Evolutionary conservation across 495 filamentous ascomycete genomes (phyloP), one percentile per base, ranked within the genome.

Genomic region (Poronia punctata): DNA sequence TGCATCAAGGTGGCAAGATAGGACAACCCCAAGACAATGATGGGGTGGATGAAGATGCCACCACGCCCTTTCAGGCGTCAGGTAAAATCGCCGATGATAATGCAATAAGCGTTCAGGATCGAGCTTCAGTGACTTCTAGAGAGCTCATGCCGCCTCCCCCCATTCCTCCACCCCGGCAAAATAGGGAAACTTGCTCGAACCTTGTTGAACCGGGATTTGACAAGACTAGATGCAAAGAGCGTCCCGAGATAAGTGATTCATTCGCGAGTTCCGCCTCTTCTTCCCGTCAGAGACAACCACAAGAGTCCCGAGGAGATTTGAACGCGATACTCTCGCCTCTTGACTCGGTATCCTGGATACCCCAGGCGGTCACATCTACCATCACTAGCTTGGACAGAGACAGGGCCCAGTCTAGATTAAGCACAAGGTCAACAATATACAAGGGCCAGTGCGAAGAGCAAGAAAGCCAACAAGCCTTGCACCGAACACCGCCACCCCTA

Each of bases 111-210:
- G 7, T 15, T 20, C n/a, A 24, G 28, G 16, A 46, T 7, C 34
- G 34, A 30, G 38, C 22, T 17, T 49, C 48, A 16, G 16, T 38
- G 19, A 19, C 40, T 30, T 55, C 54, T n/a, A 45, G 32, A 40
- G 46, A 55, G 36, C 46, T 32, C 29, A 58, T 58, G 54, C 54
- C 54, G n/a, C 54, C 54, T 16, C 54, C 54, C 3, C 43, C 52
- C 12, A 44, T 50, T 3, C 52, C 54, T 23, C 24, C 15, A 20
- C 4, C 32, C n/a, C 45, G 12, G n/a, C n/a, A n/a, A n/a, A n/a
- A n/a, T n/a, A n/a, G n/a, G n/a, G n/a, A n/a, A n/a, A n/a, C n/a
- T n/a, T n/a, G n/a, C n/a, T n/a, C n/a, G n/a, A n/a, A n/a, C n/a
- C n/a, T n/a, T n/a, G n/a, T n/a, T n/a, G n/a, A n/a, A n/a, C n/a